Percentiles rank a stretch among this genome's conserved stretches.
Conservation (phyloP, 345 rosid genomes). For the Aquilaria malaccensis region DNA sequence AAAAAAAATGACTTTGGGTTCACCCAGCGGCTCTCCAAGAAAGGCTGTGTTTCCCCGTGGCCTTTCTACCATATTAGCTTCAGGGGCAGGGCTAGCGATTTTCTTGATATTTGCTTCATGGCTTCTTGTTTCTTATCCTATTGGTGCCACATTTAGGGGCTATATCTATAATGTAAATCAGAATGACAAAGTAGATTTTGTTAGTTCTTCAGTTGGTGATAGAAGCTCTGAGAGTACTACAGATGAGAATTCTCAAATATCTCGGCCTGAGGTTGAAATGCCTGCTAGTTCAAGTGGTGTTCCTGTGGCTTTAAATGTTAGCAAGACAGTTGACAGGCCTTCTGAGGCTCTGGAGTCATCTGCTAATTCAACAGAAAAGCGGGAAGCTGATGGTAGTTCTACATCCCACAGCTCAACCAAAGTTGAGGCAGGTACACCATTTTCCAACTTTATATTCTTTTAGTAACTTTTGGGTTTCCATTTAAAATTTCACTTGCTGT, state of each 20-base stretch:
- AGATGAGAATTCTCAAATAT: constrained; percentile 9
- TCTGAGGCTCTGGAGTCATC: not conserved
- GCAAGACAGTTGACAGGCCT: constrained; percentile 1
- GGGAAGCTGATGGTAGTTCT: constrained; percentile 18
- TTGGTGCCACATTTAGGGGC: constrained; percentile 44
- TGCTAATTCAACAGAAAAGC: constrained; percentile 12
- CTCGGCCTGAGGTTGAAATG: constrained; percentile 13
- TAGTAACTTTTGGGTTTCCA: not conserved
- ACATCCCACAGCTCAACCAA: constrained; percentile 16
- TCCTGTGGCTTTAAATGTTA: not conserved
- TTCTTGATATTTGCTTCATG: constrained; percentile 60
- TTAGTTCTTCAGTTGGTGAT: constrained; percentile 5
- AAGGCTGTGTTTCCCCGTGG: constrained; percentile 45
- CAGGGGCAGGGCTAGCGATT: constrained; percentile 57
- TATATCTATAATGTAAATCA: constrained; percentile 55
- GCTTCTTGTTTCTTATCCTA: constrained; percentile 53
- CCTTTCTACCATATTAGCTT: constrained; percentile 44
- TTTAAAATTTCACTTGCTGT: not conserved
- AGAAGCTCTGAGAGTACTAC: constrained; percentile 8
- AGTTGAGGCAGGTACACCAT: constrained; percentile 40
- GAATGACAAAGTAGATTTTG: constrained; percentile 23
- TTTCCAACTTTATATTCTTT: not conserved
- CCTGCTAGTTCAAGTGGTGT: constrained; percentile 11
- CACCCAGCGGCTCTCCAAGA: constrained; percentile 37
- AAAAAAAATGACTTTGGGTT: constrained; percentile 41